Conservation (phyloP, 495 filamentous ascomycete species). For the Penicillium macrosclerotiorum region DNA sequence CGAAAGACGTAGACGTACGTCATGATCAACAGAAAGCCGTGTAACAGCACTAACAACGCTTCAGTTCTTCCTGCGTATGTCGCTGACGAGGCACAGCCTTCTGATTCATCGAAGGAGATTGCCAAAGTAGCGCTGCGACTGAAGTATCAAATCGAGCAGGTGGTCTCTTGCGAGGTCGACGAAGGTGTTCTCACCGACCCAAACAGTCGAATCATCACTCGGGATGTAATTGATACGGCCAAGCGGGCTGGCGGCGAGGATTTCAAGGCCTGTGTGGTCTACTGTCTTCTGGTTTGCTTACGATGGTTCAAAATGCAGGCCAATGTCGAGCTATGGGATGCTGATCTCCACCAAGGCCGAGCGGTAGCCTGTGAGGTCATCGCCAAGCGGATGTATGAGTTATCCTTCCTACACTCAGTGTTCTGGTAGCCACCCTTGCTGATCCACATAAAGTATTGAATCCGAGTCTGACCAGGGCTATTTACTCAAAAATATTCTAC, state of each 20-base stretch:
- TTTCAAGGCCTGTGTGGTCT: slow-evolving; percentile 74
- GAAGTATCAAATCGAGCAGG: slow-evolving; percentile 86
- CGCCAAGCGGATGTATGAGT: slow-evolving; percentile 74
- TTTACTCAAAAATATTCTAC: slow-evolving; percentile 75
- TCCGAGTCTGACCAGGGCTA: slow-evolving; percentile 70
- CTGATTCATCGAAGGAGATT: slow-evolving; percentile 69
- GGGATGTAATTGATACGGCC: slow-evolving; percentile 72
- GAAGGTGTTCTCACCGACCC: slow-evolving; percentile 66
- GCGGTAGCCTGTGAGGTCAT: slow-evolving; percentile 90
- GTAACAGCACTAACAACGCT: slow-evolving; percentile 23
- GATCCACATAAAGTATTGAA: slow-evolving; percentile 62
- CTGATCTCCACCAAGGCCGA: slow-evolving; percentile 74
- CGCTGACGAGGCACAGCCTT: slow-evolving; percentile 25
- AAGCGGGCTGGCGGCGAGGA: slow-evolving; percentile 76
- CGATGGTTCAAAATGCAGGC: slow-evolving; percentile 89
- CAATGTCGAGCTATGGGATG: slow-evolving; percentile 81
- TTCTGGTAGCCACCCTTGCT: background rate
- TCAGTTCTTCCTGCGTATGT: slow-evolving; percentile 38
- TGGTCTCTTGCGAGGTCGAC: slow-evolving; percentile 84
- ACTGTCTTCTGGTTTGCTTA: slow-evolving; percentile 82
- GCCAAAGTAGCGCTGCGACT: slow-evolving; percentile 85
- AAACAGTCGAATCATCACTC: slow-evolving; percentile 82
- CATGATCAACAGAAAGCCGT: slow-evolving; percentile 17
- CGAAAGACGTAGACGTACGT: slow-evolving; percentile 44
- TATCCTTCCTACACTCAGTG: background rate